A percentile compares a stretch with the other conserved stretches of the same genome.
These are phyloP conservation scores for Gastrodia elata DNA, from an alignment of 106 monocot genomes.

Conservation along the genomic window DNA sequence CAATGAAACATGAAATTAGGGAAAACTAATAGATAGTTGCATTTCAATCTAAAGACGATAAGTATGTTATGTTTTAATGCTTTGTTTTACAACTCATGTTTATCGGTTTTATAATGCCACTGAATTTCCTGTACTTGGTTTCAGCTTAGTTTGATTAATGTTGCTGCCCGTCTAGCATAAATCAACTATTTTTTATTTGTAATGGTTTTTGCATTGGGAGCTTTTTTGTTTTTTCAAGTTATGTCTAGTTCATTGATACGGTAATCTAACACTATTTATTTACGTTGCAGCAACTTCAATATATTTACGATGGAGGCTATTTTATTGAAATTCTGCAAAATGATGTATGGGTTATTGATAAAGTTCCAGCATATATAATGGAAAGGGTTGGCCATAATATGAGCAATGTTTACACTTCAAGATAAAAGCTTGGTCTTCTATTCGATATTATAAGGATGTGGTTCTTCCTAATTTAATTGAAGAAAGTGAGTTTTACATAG, in stretches of 20 bases:
- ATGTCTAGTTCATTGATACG: slow-evolving; percentile 1
- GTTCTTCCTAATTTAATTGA: slow-evolving; percentile 84
- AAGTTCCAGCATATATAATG: slow-evolving; percentile 85
- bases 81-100: too few relatives aligned
- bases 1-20: too few relatives aligned
- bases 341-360: slow-evolving; percentile 79
- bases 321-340: slow-evolving; percentile 66
- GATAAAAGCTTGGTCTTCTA: slow-evolving; percentile 86
- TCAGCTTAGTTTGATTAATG: too few relatives aligned
- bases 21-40: background rate
- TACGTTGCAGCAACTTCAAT: slow-evolving; percentile 73
- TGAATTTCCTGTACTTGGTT: too few relatives aligned
- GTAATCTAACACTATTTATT: slow-evolving; percentile 5
- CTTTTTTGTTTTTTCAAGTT: background rate
- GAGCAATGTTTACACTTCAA: slow-evolving; percentile 94
- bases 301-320: slow-evolving; percentile 92
- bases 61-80: too few relatives aligned
- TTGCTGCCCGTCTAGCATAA: too few relatives aligned
- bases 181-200: background rate
- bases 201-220: background rate
- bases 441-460: slow-evolving; percentile 62
- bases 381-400: slow-evolving; percentile 92
- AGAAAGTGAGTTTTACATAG: slow-evolving; percentile 55
- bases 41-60: too few relatives aligned
- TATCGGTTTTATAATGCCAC: too few relatives aligned